These are phyloP conservation scores for Colletotrichum tamarilloi DNA, from an alignment of 2,329 filamentous ascomycete species.

Conservation along the genomic window DNA sequence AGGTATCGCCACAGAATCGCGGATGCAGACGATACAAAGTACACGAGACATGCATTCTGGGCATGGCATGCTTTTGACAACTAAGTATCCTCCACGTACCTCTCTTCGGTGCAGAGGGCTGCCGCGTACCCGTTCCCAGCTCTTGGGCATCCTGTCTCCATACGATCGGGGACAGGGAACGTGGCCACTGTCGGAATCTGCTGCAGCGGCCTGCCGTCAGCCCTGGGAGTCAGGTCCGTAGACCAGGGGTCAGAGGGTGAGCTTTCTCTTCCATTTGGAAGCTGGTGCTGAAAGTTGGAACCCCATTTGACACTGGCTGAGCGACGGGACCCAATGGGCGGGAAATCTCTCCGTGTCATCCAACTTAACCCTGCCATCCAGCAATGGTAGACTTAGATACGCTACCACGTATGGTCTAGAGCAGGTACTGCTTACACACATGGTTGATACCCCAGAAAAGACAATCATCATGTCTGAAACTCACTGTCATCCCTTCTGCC, in stretches of 20 bases:
- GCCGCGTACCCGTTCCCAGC: conserved; percentile 27
- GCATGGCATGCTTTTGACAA: not conserved
- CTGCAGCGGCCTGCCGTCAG: conserved; percentile 5
- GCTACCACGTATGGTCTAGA: not conserved
- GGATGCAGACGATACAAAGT: not conserved
- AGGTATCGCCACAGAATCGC: too few relatives aligned
- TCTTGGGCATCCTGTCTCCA: conserved; percentile 1
- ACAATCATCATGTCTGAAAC: not conserved
- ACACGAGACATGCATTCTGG: not conserved
- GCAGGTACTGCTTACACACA: not conserved
- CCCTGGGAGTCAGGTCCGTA: conserved; percentile 1
- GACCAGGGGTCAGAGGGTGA: not conserved
- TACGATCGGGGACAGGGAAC: conserved; percentile 19
- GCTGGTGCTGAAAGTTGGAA: not conserved
- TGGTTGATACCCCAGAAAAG: not conserved
- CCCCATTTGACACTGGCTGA: not conserved
- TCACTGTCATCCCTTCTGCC: not conserved
- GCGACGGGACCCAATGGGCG: too few relatives aligned
- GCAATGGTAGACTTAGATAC: not conserved
- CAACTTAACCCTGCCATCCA: too few relatives aligned
- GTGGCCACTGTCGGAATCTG: conserved; percentile 27
- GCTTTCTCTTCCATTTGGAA: not conserved
- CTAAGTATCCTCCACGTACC: conserved; percentile 5
- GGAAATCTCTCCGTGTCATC: too few relatives aligned
- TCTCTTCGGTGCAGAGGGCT: not conserved